Percentiles rank a stretch among this genome's conserved stretches.
Conservation (phyloP, 176 grass and related monocot genomes). For the Phoenix roebelenii region DNA sequence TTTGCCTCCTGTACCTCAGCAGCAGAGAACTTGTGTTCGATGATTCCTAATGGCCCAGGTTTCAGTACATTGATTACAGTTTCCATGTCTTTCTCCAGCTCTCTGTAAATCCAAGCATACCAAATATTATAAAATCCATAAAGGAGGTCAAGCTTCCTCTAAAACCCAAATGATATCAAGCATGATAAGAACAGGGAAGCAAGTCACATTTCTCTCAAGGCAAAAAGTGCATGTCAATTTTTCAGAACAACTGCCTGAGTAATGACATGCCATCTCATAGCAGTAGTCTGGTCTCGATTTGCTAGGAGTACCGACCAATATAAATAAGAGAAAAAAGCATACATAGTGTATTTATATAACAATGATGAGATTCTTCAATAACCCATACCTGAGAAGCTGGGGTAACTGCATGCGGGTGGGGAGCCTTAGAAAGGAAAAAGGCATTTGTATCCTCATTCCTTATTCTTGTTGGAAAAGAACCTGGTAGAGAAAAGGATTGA, state of each 20-base stretch:
- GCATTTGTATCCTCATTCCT: neutral
- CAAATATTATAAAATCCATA: no score
- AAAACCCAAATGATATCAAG: no score
- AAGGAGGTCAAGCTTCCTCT: no score
- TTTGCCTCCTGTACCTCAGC: conserved; percentile 47
- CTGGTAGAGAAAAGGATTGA: no score
- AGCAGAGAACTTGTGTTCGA: conserved; percentile 74
- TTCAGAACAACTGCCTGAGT: no score
- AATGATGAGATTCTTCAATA: neutral
- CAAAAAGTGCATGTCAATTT: no score
- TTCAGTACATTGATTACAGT: conserved; percentile 74
- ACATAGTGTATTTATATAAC: neutral
- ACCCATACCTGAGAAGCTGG: neutral
- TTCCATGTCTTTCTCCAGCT: conserved; percentile 81
- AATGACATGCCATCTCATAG: no score
- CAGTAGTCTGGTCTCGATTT: no score
- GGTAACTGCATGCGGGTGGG: neutral
- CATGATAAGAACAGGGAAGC: no score
- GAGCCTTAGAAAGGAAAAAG: neutral
- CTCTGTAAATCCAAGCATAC: conserved; percentile 27
- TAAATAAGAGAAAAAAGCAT: neutral
- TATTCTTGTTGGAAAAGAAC: no score
- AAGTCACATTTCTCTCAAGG: no score
- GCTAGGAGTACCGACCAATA: no score
- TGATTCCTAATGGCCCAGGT: conserved; percentile 71